Conservation (phyloP, 1,284 basidiomycete genomes). For the Cutaneotrichosporon sp. region DNA sequence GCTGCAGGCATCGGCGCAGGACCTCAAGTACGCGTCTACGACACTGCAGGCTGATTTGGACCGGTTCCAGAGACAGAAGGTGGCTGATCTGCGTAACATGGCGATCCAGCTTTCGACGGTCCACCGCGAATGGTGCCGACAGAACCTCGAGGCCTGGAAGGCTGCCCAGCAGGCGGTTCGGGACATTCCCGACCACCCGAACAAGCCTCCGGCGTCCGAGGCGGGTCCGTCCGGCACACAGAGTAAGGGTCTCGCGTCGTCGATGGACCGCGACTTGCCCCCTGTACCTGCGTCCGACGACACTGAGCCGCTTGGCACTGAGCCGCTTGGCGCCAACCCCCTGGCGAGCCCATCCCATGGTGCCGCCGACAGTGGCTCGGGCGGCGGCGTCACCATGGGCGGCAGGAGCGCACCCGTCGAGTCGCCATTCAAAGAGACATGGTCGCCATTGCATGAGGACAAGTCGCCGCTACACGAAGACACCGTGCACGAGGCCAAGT, state of each 20-base stretch:
- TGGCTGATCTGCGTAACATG: slow-evolving; percentile 90
- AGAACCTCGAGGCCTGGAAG: slow-evolving; percentile 96
- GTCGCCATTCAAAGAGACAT: neutral
- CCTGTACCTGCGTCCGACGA: slow-evolving; percentile 7
- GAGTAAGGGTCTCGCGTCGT: neutral
- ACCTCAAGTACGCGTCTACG: slow-evolving; percentile 89
- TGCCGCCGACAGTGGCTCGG: neutral
- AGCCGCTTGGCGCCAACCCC: neutral
- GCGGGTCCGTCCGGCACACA: neutral
- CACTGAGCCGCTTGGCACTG: neutral
- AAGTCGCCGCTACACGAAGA: neutral
- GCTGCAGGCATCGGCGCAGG: slow-evolving; percentile 78
- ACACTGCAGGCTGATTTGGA: slow-evolving; percentile 98
- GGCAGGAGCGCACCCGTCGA: neutral
- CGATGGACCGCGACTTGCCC: slow-evolving; percentile 16
- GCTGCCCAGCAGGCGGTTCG: slow-evolving; percentile 86
- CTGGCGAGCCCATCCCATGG: neutral
- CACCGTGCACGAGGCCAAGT: slow-evolving; percentile 6
- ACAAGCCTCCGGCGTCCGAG: slow-evolving; percentile 48
- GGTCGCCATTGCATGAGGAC: neutral
- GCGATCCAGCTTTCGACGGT: slow-evolving; percentile 79
- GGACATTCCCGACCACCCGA: slow-evolving; percentile 82
- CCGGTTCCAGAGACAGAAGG: slow-evolving; percentile 97
- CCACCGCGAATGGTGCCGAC: slow-evolving; percentile 92
- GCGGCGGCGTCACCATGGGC: neutral